Conservation (phyloP, 148 eudicot genomes). For the Heliamphora exappendiculata region DNA sequence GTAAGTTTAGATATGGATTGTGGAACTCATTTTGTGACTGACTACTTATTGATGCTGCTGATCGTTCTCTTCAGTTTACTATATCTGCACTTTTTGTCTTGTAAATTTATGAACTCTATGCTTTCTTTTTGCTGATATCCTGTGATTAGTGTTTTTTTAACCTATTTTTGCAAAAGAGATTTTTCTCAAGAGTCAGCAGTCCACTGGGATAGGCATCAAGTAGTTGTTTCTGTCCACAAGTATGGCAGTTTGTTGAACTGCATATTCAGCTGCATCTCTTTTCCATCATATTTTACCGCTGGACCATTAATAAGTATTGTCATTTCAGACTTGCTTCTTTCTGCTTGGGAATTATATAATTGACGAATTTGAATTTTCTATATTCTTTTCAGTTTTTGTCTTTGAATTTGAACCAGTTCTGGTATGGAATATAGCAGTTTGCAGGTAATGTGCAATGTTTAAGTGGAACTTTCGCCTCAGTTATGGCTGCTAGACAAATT, state of each 20-base stretch:
- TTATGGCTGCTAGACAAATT: conserved; percentile 12
- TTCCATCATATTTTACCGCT: background rate
- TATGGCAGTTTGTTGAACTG: background rate
- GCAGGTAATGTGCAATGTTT: conserved; percentile 8
- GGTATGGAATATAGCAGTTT: background rate
- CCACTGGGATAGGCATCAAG: background rate
- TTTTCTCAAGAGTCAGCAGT: background rate
- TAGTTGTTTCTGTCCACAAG: background rate
- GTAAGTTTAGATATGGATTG: too few relatives aligned
- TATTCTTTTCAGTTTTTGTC: background rate
- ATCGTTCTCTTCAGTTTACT: too few relatives aligned
- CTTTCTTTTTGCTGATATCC: too few relatives aligned
- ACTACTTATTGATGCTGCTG: too few relatives aligned
- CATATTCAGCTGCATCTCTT: background rate
- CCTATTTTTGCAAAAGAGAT: background rate
- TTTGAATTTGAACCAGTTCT: background rate
- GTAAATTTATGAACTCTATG: too few relatives aligned
- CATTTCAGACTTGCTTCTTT: background rate
- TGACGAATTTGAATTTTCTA: background rate
- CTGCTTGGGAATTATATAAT: background rate
- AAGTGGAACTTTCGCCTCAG: background rate
- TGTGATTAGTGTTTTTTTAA: background rate
- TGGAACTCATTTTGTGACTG: too few relatives aligned
- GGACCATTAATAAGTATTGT: background rate
- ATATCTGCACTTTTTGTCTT: too few relatives aligned